These are phyloP conservation scores for Barnettozyma salicaria DNA, from an alignment of 805 yeast genomes.

Conservation along the genomic window DNA sequence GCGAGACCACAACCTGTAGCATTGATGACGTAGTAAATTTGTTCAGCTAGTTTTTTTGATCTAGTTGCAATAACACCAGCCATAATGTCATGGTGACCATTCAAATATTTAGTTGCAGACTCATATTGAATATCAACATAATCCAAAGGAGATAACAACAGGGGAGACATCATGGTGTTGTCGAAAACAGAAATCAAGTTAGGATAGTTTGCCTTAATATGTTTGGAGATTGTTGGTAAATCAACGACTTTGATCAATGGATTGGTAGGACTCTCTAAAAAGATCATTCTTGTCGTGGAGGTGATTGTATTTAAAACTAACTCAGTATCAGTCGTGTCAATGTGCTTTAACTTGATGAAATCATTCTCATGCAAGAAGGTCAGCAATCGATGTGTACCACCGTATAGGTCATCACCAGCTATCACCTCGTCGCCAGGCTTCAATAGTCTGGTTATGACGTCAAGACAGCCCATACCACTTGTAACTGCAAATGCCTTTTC, in stretches of 20 bases:
- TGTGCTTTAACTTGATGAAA: constrained; percentile 62
- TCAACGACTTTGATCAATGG: constrained; percentile 88
- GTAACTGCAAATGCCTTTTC: constrained; percentile 72
- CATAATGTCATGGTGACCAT: constrained; percentile 96
- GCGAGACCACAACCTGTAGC: constrained; percentile 88
- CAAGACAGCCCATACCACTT: constrained; percentile 90
- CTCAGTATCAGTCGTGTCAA: constrained; percentile 73
- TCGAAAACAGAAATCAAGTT: constrained; percentile 76
- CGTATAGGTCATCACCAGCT: constrained; percentile 93
- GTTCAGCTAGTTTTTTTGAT: constrained; percentile 55
- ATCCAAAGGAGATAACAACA: constrained; percentile 77
- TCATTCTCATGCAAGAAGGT: constrained; percentile 62
- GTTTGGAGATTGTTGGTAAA: constrained; percentile 55
- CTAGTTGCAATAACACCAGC: constrained; percentile 85
- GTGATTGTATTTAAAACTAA: constrained; percentile 52
- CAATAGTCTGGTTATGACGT: constrained; percentile 70
- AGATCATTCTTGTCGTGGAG: constrained; percentile 62
- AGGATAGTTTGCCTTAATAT: constrained; percentile 65
- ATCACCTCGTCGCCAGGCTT: constrained; percentile 83
- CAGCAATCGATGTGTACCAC: constrained; percentile 85
- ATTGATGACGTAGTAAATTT: constrained; percentile 71
- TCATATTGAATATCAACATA: constrained; percentile 89
- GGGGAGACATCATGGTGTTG: constrained; percentile 96
- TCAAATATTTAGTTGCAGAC: constrained; percentile 85
- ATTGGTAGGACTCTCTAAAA: constrained; percentile 89